Base-by-base conservation (phyloP, 495 filamentous ascomycete species). In the Trichoderma parareesei region DNA sequence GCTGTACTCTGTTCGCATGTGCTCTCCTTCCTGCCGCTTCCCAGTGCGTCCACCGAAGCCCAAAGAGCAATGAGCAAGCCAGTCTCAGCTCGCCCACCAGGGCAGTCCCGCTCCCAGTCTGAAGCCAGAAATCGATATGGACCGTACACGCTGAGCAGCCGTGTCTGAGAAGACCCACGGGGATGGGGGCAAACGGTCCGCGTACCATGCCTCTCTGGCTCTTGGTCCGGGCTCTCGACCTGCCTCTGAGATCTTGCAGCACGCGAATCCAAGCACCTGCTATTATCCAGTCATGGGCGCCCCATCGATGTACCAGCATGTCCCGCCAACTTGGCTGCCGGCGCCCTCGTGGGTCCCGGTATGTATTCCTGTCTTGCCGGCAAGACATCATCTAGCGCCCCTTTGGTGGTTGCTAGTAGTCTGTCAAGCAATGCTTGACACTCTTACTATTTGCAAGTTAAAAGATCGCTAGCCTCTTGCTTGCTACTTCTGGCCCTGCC, bases 291-390 rank as follows among this genome's bases (percentile, higher is more conserved):
- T 57, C 53, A 20, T 37, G 11, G 53, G 4, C 53, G 27, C 18
- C 53, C 53, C 10, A 6, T n/a, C 53, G 5, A 10, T n/a, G 33
- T 38, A 41, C 40, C 40, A 41, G 27, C 33, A 35, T 37, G 53
- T 57, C 53, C 53, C 53, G 53, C 53, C 53, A 57, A 35, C 27
- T 33, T 57, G 53, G 53, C 53, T 57, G 20, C 53, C 27, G 53
- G 53, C 11, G 53, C 53, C 48, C 27, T 57, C 53, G 53, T 57
- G 53, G 53, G 53, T 57, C 53, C 53, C 53, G 53, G 53, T 57
- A 57, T 35, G 53, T 38, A 57, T 57, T 57, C 53, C 53, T 57
- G 27, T 57, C 53, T 57, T 57, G 53, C 53, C 33, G 53, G 53
- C 53, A 27, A 57, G 53, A 57, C 53, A 57, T 57, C 20, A 38